Base-by-base conservation (phyloP, 345 rosid genomes). In the Theobroma cacao region DNA sequence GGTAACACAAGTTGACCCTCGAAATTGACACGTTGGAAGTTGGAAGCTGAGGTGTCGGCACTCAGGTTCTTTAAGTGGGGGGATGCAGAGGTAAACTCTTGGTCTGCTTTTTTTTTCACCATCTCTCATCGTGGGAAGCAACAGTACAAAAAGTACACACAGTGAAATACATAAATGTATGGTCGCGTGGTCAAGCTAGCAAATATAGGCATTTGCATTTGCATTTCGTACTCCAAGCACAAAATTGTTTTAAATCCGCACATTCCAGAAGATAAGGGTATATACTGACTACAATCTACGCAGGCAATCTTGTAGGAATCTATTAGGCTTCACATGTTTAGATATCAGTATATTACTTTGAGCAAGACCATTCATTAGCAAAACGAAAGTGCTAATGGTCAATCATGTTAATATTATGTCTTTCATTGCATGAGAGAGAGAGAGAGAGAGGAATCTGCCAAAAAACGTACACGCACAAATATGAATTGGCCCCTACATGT, bases 11-110 rank as follows among this genome's bases (percentile, higher is more conserved):
- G 73, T 68, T 43, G 73, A 68, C 53, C 72, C 52, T 68, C 24
- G 33, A 43, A 14, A 14, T 68, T 26, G 55, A 3, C 14, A 38
- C 70, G 72, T 45, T 31, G 53, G 53, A 68, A 24, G 52, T 22
- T 67, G 72, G 72, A 65, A 43, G 53, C 72, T 68, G 55, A 68
- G 22, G 73, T 68, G 73, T 68, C 36, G 22, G 22, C 73, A 68
- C 48, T 68, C 12, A 68, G 53, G 55, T 68, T 68, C 55, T 68
- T 68, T 68, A 15, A 43, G 55, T 43, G 72, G 55, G 48, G 40
- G 8, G n/a, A 9, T 4, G 26, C 15, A 20, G 1, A 34, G 22
- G 8, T 33, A 18, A 3, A 34, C 41, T 36, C 14, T 17, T 18
- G 26, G 24, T 36, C 2, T 33, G 20, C n/a, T n/a, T 17, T 40